phyloP scores from a whole-genome alignment of 768 basidiomycete genomes.

The Suillus decipiens region DNA sequence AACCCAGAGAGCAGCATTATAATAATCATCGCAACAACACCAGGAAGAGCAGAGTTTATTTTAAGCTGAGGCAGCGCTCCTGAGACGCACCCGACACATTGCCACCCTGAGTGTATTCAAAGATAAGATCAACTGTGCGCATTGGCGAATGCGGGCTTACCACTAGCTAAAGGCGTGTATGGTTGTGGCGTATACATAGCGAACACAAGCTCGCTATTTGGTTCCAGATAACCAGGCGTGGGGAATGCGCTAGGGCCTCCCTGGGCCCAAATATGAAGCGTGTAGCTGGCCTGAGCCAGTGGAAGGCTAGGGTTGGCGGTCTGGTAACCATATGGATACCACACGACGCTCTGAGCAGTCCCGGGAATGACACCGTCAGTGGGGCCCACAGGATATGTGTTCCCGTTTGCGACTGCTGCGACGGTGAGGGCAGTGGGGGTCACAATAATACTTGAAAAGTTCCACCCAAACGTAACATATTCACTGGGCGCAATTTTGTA shows the following conservation, averaged over 20 bases:
- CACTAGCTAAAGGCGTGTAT: constrained; percentile 55
- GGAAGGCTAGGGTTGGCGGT: constrained; percentile 48
- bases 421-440: constrained; percentile 59
- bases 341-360: constrained; percentile 49
- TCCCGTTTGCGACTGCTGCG: constrained; percentile 64
- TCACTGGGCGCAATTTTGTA: constrained; percentile 63
- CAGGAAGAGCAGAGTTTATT: constrained; percentile 34
- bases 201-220: constrained; percentile 56
- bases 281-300: constrained; percentile 61
- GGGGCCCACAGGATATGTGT: constrained; percentile 68
- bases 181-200: constrained; percentile 61
- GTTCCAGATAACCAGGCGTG: constrained; percentile 52
- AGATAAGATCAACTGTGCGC: not conserved
- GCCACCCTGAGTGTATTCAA: constrained; percentile 27
- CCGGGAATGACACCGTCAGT: constrained; percentile 55
- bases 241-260: constrained; percentile 52
- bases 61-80: constrained; percentile 32
- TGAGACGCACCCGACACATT: constrained; percentile 27
- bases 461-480: constrained; percentile 74
- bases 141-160: constrained; percentile 20
- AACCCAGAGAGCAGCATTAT: constrained; percentile 36
- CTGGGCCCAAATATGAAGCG: constrained; percentile 56
- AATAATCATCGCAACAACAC: constrained; percentile 33
- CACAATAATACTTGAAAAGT: constrained; percentile 56
- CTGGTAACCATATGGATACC: constrained; percentile 65